Evolutionary conservation across 1,139 yeast genomes (phyloP).

Genomic region (Yamadazyma trypodendri): DNA sequence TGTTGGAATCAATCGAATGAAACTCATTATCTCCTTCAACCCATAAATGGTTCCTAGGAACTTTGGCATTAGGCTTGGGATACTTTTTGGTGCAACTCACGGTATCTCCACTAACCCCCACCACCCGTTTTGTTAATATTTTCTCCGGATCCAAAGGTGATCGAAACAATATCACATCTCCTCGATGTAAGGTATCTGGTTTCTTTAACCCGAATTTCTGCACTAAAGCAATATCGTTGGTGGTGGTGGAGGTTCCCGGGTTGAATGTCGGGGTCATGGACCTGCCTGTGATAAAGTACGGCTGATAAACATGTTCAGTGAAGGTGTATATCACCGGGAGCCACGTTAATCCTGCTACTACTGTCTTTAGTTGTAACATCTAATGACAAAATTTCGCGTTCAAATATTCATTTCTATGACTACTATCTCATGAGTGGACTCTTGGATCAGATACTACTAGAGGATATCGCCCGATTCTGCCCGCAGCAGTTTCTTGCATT

Average conservation of each 20-base stretch:
- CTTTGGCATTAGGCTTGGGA: slow-evolving; percentile 56
- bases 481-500: slow-evolving; percentile 64
- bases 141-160: slow-evolving; percentile 79
- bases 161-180: slow-evolving; percentile 75
- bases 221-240: slow-evolving; percentile 67
- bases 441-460: slow-evolving; percentile 32
- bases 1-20: slow-evolving; percentile 81
- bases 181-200: slow-evolving; percentile 47
- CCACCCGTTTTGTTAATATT: slow-evolving; percentile 72
- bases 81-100: slow-evolving; percentile 58
- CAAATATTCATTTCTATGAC: neutral
- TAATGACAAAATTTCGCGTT: neutral
- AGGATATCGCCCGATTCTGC: slow-evolving; percentile 59
- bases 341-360: slow-evolving; percentile 53
- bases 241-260: slow-evolving; percentile 52
- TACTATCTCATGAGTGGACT: slow-evolving; percentile 19
- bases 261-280: slow-evolving; percentile 92
- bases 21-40: slow-evolving; percentile 89
- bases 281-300: slow-evolving; percentile 75
- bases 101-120: slow-evolving; percentile 71
- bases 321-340: slow-evolving; percentile 73
- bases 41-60: slow-evolving; percentile 87
- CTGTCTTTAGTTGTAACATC: slow-evolving; percentile 14
- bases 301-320: slow-evolving; percentile 69
- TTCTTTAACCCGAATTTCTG: slow-evolving; percentile 60